A percentile compares a stretch with the other conserved stretches of the same genome.
Conservation (phyloP, 495 filamentous ascomycete species). For the Hypoxylon lenormandii region DNA sequence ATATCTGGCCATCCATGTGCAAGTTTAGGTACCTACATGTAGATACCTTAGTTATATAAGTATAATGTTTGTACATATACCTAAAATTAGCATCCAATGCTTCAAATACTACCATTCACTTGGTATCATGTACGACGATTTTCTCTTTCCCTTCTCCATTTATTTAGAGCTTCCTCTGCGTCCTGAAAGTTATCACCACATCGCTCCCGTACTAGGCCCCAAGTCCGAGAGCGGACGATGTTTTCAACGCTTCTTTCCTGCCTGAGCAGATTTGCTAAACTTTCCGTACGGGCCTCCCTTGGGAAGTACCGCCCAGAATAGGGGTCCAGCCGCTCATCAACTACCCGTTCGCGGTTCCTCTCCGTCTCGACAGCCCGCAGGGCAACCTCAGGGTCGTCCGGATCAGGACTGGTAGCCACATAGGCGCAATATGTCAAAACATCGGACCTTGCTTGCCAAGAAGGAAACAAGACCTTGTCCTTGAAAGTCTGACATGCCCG, state of each 20-base stretch:
- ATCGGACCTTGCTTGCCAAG: conserved; percentile 87
- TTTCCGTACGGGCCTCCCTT: conserved; percentile 83
- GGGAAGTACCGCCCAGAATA: conserved; percentile 89
- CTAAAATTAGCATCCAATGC: too few relatives aligned
- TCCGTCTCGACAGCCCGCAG: conserved; percentile 76
- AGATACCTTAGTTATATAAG: too few relatives aligned
- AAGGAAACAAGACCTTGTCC: conserved; percentile 82
- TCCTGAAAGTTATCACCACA: conserved; percentile 70
- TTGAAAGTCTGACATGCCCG: conserved; percentile 77
- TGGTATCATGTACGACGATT: conserved; percentile 19
- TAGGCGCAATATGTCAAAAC: conserved; percentile 89
- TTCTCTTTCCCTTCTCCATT: conserved; percentile 53
- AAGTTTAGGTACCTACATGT: neutral
- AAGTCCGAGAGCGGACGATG: conserved; percentile 85
- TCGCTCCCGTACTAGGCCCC: conserved; percentile 81
- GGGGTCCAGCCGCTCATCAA: conserved; percentile 91
- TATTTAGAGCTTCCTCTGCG: conserved; percentile 73
- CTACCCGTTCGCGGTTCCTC: conserved; percentile 76
- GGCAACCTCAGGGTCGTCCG: conserved; percentile 83
- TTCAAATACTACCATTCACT: neutral
- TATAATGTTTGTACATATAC: too few relatives aligned
- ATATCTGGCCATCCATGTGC: too few relatives aligned
- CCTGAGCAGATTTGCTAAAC: conserved; percentile 78
- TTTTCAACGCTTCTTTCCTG: conserved; percentile 88
- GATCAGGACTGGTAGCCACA: conserved; percentile 88